phyloP scores from a whole-genome alignment of 2,329 filamentous ascomycete genomes.

The Grosmannia clavigera region DNA sequence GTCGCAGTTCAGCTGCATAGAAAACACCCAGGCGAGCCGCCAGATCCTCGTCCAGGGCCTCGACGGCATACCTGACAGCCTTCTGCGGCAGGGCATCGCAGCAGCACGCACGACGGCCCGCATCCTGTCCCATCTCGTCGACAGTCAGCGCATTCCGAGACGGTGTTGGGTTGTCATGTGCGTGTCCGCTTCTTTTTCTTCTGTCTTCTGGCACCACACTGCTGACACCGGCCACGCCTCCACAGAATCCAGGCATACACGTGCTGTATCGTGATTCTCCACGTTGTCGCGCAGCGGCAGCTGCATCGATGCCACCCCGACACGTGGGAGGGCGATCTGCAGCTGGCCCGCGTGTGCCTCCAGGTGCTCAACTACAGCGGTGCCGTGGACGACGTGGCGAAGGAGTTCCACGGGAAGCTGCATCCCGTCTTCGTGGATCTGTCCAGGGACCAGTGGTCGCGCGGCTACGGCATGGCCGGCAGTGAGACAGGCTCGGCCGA shows the following conservation, averaged over 20 bases:
- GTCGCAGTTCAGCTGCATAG: conserved; percentile 13
- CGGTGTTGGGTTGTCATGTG: conserved; percentile 21
- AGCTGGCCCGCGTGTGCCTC: conserved; percentile 16
- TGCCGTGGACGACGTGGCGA: conserved; percentile 2
- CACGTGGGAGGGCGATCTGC: conserved; percentile 17
- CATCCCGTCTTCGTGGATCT: conserved; percentile 3
- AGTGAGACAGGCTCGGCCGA: not conserved
- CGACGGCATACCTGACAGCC: not conserved
- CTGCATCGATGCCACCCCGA: conserved; percentile 14
- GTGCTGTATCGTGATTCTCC: conserved; percentile 18
- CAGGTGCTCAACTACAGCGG: conserved; percentile 7
- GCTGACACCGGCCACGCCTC: not conserved
- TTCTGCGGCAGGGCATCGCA: conserved; percentile 14
- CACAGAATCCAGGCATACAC: conserved; percentile 20
- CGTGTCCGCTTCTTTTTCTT: not conserved
- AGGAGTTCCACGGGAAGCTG: conserved; percentile 8
- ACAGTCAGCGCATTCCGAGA: conserved; percentile 13
- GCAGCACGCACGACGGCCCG: conserved; percentile 17
- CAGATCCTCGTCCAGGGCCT: not conserved
- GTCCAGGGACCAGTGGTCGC: not conserved
- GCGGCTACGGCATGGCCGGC: not conserved
- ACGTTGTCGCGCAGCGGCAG: conserved; percentile 19
- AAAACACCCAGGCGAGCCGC: not conserved
- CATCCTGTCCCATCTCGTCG: conserved; percentile 14
- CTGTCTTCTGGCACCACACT: not conserved